Evolutionary conservation across 2,329 filamentous ascomycete genomes (phyloP).

Genomic region (Xylaria sp.): DNA sequence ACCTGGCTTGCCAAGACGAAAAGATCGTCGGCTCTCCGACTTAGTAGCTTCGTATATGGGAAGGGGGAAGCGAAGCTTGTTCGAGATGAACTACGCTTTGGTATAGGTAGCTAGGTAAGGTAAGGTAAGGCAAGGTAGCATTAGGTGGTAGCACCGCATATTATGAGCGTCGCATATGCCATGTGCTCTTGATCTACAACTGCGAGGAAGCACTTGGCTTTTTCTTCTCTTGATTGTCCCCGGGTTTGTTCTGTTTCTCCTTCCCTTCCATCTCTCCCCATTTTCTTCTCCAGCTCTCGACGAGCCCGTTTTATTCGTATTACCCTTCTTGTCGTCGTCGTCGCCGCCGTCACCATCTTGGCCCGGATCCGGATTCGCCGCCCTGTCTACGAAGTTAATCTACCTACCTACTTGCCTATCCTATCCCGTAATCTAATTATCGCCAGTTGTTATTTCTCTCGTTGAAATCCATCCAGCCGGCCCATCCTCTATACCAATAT

Average conservation of each 20-base stretch:
- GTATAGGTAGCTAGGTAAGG: neutral
- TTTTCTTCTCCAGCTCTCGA: conserved; percentile 24
- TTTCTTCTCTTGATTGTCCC: conserved; percentile 1
- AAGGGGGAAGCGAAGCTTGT: neutral
- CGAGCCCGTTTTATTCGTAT: conserved; percentile 16
- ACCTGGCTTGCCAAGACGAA: neutral
- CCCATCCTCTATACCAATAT: neutral
- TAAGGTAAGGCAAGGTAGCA: neutral
- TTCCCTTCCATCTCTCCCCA: neutral
- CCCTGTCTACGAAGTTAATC: neutral
- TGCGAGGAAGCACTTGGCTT: neutral
- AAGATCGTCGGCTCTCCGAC: neutral
- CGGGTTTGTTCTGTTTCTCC: neutral
- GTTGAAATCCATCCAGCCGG: conserved; percentile 6
- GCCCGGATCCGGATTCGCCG: conserved; percentile 12
- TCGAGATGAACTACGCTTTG: neutral
- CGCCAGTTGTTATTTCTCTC: neutral
- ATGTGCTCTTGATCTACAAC: conserved; percentile 4
- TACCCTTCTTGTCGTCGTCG: conserved; percentile 3
- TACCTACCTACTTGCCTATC: too few relatives aligned
- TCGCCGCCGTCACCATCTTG: too few relatives aligned
- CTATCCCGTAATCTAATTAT: neutral
- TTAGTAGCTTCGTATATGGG: neutral
- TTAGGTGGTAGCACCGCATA: neutral
- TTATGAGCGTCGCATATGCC: conserved; percentile 1